phyloP scores from a whole-genome alignment of 192 early-diverging fungal species.

The Linnemannia exigua region DNA sequence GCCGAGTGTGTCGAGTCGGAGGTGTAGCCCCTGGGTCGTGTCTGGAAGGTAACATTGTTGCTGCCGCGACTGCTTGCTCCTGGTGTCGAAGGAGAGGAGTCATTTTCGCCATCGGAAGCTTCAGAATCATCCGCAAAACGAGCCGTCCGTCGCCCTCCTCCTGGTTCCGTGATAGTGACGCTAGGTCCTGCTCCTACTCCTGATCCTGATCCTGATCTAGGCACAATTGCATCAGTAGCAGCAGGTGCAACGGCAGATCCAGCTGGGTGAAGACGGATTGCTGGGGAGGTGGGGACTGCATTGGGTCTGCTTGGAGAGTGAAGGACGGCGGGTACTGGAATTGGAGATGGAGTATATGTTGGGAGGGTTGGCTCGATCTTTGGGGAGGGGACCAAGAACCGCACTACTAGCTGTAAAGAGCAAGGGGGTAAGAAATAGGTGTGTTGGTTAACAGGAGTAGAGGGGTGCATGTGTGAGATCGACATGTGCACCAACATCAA shows the following conservation, averaged over 20 bases:
- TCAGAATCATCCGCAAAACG: conserved; percentile 22
- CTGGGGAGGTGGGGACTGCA: conserved; percentile 30
- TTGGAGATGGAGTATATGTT: conserved; percentile 35
- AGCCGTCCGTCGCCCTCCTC: neutral
- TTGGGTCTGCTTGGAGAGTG: conserved; percentile 27
- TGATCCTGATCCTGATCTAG: neutral
- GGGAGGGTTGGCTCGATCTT: conserved; percentile 31
- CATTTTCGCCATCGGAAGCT: neutral
- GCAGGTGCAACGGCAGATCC: neutral
- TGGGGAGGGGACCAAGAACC: conserved; percentile 40
- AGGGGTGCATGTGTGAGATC: too few relatives aligned
- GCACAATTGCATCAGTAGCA: neutral
- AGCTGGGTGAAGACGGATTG: conserved; percentile 30
- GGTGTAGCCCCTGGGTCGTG: conserved; percentile 36
- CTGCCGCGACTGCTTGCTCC: neutral
- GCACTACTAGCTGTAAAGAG: conserved; percentile 21
- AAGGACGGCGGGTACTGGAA: conserved; percentile 24
- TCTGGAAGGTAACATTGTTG: conserved; percentile 44
- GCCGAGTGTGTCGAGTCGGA: conserved; percentile 34
- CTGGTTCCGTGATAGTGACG: neutral
- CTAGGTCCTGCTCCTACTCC: neutral
- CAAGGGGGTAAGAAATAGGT: neutral
- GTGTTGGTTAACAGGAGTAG: too few relatives aligned
- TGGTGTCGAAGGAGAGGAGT: neutral
- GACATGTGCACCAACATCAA: too few relatives aligned